Base-by-base conservation (phyloP, 345 rosid species). In the Eucalyptus sp. region DNA sequence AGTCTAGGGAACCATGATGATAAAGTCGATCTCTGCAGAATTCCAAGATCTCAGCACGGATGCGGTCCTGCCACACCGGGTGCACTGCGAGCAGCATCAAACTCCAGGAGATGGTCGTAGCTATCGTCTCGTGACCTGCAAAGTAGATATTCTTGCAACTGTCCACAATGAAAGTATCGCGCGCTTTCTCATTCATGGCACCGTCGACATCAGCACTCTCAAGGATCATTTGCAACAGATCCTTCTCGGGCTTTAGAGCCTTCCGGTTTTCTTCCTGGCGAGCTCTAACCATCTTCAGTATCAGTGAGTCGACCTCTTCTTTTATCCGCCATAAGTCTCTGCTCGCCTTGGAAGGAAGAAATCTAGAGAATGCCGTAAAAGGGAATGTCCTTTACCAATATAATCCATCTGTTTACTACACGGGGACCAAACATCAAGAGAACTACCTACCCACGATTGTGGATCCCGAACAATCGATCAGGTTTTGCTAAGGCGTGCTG, bases 1-100 rank as follows among this genome's bases (percentile, higher is more conserved):
- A 71, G 79, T 92, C 93, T 31, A 86, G 81, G 25, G 68, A 49
- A 66, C 50, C 17, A 3, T 7, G 15, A 49, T 56, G 87, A 46
- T 15, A 68, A 3, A 79, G 81, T 14, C 7, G 50, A 80, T 44
- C 89, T 27, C 91, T 87, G 52, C 52, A 88, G 11, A 54, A 22
- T 31, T 90, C 87, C 11, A 50, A 6, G 49, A 91, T 89, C 86
- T 93, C 92, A 2, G 89, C 88, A 8, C 90, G 89, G 50, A 91
- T 84, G 29, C 90, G 91, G n/a, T 92, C 79, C 89, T 93, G 91
- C 94, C 93, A 93, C 54, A 90, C 89, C 6, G 92, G 92, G 43
- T 91, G 51, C 12, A 86, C 41, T 31, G 93, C 91, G 62, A 92
- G 90, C 24, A 91, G 90, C 94, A 93, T 88, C 88, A 91, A 62